A percentile compares a stretch with the other conserved stretches of the same genome.
Conservation (phyloP, 2,329 filamentous ascomycete species). For the Penicillium hesseltinei region DNA sequence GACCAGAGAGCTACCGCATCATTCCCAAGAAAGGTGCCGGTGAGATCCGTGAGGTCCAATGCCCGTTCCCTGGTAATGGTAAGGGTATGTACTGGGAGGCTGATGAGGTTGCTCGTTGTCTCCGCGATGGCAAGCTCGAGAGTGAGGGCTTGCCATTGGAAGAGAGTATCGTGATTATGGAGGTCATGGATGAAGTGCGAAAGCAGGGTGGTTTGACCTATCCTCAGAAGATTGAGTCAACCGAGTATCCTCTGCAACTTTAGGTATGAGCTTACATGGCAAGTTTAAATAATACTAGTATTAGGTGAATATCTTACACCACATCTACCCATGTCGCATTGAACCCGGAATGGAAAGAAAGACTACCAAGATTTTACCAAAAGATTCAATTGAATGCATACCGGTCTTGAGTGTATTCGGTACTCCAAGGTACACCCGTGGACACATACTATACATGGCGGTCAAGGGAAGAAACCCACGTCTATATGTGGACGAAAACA, state of each 20-base stretch:
- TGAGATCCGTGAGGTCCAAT: constrained; percentile 44
- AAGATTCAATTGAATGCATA: constrained; percentile 3
- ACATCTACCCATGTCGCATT: no score
- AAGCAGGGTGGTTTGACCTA: constrained; percentile 62
- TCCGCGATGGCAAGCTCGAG: constrained; percentile 75
- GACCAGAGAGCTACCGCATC: constrained; percentile 64
- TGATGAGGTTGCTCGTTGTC: constrained; percentile 71
- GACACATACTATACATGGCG: constrained; percentile 36
- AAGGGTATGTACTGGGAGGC: constrained; percentile 91
- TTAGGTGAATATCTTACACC: background rate
- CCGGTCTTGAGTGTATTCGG: constrained; percentile 18
- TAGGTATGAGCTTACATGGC: constrained; percentile 12
- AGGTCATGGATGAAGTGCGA: constrained; percentile 69
- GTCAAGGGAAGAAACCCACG: constrained; percentile 17
- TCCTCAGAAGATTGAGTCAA: constrained; percentile 65
- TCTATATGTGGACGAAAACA: constrained; percentile 24
- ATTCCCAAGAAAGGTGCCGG: constrained; percentile 54
- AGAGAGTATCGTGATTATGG: constrained; percentile 84
- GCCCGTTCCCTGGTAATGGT: constrained; percentile 56
- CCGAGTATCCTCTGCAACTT: constrained; percentile 51
- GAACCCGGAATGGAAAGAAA: background rate
- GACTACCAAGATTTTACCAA: background rate
- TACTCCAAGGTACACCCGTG: constrained; percentile 14
- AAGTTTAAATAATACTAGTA: background rate
- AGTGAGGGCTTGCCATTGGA: constrained; percentile 67